phyloP scores from a whole-genome alignment of 129 eudicot genomes.

The Centrapalus pauciflorus region DNA sequence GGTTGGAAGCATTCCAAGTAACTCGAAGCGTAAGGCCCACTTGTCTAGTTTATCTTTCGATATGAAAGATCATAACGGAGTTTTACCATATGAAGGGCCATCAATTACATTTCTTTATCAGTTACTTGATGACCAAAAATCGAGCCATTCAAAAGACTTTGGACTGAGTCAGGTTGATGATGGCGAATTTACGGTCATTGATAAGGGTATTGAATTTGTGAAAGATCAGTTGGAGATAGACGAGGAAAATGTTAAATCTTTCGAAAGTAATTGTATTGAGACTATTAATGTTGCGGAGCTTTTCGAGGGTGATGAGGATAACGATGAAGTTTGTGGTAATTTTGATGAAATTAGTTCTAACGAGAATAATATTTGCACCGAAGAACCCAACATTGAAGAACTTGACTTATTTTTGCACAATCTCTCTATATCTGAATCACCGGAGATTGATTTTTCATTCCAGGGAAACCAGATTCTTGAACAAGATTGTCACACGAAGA shows the following conservation, averaged over 20 bases:
- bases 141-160: slow-evolving; percentile 18
- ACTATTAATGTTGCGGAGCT: slow-evolving; percentile 51
- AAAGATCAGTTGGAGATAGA: slow-evolving; percentile 19
- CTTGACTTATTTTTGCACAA: slow-evolving; percentile 27
- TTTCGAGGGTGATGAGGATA: slow-evolving; percentile 32
- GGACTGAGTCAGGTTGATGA: slow-evolving; percentile 25
- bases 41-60: slow-evolving; percentile 30
- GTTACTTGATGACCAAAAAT: slow-evolving; percentile 50
- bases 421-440: slow-evolving; percentile 23
- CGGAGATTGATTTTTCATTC: slow-evolving; percentile 18
- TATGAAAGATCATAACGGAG: slow-evolving; percentile 19
- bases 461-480: slow-evolving; percentile 17
- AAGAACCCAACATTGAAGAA: slow-evolving; percentile 40
- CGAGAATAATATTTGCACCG: neutral
- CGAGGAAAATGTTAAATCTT: slow-evolving; percentile 4
- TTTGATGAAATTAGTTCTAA: slow-evolving; percentile 12
- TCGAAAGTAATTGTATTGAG: slow-evolving; percentile 40
- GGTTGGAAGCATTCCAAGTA: slow-evolving; percentile 37
- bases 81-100: slow-evolving; percentile 25
- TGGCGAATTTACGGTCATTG: slow-evolving; percentile 34
- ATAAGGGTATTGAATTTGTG: slow-evolving; percentile 39
- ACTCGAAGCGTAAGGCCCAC: slow-evolving; percentile 27
- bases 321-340: slow-evolving; percentile 20
- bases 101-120: slow-evolving; percentile 47
- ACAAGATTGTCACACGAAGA: slow-evolving; percentile 14